These are phyloP conservation scores for Amaranthus hypochondriacus DNA, from an alignment of 148 eudicot species.

Conservation along the genomic window DNA sequence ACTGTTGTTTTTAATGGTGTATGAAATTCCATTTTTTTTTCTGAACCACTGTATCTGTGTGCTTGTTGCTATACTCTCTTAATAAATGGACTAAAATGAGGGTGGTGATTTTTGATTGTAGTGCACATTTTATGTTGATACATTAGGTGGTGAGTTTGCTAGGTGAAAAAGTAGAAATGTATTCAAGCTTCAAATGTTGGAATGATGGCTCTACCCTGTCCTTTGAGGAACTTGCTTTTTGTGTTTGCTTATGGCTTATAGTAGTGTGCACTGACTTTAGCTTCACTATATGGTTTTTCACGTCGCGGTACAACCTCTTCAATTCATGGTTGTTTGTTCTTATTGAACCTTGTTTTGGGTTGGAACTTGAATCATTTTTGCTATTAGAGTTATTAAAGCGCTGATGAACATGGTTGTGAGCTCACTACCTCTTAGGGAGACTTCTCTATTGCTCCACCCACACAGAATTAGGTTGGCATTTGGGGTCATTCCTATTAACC, in stretches of 20 bases:
- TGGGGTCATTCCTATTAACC: too few relatives aligned
- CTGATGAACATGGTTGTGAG: neutral
- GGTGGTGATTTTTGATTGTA: neutral
- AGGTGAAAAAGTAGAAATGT: too few relatives aligned
- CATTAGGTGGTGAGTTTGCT: too few relatives aligned
- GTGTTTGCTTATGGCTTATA: too few relatives aligned
- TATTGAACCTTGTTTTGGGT: neutral
- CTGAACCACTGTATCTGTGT: neutral
- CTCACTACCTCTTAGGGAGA: too few relatives aligned
- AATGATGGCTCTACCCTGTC: too few relatives aligned
- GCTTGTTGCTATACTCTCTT: neutral
- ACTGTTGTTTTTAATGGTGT: neutral
- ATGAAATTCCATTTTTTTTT: neutral
- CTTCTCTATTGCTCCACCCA: too few relatives aligned
- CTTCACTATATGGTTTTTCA: neutral
- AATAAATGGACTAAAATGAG: neutral
- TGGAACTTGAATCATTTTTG: neutral
- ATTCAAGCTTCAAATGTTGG: too few relatives aligned
- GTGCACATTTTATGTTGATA: too few relatives aligned
- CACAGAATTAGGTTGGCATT: too few relatives aligned
- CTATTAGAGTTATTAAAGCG: neutral
- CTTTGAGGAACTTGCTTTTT: too few relatives aligned
- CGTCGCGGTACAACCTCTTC: constrained; percentile 6
- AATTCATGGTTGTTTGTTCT: neutral
- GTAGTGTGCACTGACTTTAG: neutral